Evolutionary conservation across 1,284 basidiomycete species (phyloP), one percentile per base, ranked within the genome.

Genomic region (Peniophora sp.): DNA sequence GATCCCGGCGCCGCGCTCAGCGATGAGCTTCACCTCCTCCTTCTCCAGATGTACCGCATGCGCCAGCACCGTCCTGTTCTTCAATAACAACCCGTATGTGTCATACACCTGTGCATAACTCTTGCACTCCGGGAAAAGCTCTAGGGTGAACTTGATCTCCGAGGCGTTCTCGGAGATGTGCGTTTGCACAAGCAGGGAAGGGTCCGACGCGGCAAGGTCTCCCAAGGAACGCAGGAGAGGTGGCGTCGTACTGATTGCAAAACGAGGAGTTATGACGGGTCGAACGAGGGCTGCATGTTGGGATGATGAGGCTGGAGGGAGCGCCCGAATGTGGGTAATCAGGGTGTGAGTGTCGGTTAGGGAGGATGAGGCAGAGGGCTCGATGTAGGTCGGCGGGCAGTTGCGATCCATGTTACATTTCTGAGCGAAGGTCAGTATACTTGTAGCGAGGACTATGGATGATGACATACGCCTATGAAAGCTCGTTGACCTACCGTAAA

Each of bases 361-460:
- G 9, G 89, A 90, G 14, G 66, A 65, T 35, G 74, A 67, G 22
- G 73, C 64, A 3, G 81, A 83, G 2, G 72, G 61, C 66, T 97
- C 93, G 58, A 84, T 67, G 67, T 96, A 97, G 62, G 81, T 70
- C 11, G 73, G 65, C 0, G 89, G 83, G 41, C 71, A 76, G 61
- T 94, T 77, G 20, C 84, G 77, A 69, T 97, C 79, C 93, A 98
- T 97, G 69, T 92, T 94, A 68, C 95, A 97, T 84, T 96, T 90
- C 86, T 90, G 61, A 47, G 41, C 19, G 38, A 49, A 47, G 10
- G 41, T 46, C 19, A 43, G 44, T 39, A 19, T 44, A 16, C 39
- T 35, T 27, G 8, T 20, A n/a, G n/a, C n/a, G 38, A 43, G 11
- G 44, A 17, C 8, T 41, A 25, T 36, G 45, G 50, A 35, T 3